Base-by-base conservation (phyloP, 805 yeast species). In the Naumovozyma castellii region DNA sequence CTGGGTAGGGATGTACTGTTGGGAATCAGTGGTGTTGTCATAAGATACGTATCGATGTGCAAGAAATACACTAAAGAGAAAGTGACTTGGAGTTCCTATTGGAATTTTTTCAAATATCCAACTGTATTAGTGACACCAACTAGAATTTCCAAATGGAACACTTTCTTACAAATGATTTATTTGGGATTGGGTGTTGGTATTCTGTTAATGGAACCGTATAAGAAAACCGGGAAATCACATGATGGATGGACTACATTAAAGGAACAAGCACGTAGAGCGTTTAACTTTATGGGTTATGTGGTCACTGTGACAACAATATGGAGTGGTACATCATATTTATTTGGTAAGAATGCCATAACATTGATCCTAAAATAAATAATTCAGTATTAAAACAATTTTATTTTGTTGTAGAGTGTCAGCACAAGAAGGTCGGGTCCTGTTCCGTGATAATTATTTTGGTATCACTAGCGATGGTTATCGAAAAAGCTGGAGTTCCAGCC, bases 81-180 rank as follows among this genome's bases (percentile, higher is more conserved):
- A 9, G 45, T 50, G 50, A 84, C 95, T 0, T 68, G 84, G 46
- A 48, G 56, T 17, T 68, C 92, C 41, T 86, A 70, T 57, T 79
- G 86, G 72, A 94, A 92, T 59, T 73, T 90, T 31, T 51, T 55
- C 34, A 61, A 73, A 77, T 45, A 73, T 76, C 44, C 90, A 82
- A 80, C 87, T 18, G 95, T 86, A 1, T 85, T 84, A 42, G 95
- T 94, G 2, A 83, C 72, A 43, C 98, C 99, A 1, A 85, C 94
- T 4, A 65, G 70, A 30, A 76, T 94, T 18, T 86, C 95, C 10
- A 90, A 90, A 57, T 72, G 78, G 60, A 92, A 92, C 64, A 92
- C 99, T 0, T 85, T 80, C 1, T 71, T 92, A 44, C 99, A 92
- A 59, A 90, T 92, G 97, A 56, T 84, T 2, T 88, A 88, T 51